phyloP scores from a whole-genome alignment of 768 basidiomycete species.

The Podaxis pistillaris region DNA sequence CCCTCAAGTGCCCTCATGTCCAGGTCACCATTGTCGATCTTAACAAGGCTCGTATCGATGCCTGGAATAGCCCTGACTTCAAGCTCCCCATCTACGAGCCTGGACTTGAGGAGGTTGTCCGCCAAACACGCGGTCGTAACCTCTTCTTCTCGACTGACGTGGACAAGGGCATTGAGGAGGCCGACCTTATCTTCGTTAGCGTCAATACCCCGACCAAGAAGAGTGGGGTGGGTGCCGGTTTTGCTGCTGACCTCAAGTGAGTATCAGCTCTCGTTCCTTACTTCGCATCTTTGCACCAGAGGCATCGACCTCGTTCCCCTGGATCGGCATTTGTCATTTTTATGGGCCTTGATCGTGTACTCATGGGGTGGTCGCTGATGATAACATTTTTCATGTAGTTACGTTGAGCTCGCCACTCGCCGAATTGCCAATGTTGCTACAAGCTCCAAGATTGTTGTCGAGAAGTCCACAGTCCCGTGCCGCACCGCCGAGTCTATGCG shows the following conservation, averaged over 20 bases:
- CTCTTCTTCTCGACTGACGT: constrained; percentile 97
- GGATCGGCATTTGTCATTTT: neutral
- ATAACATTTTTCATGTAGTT: constrained; percentile 48
- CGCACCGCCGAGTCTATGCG: constrained; percentile 99
- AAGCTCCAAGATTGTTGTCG: constrained; percentile 96
- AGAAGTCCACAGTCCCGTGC: constrained; percentile 99
- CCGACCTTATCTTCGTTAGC: constrained; percentile 96
- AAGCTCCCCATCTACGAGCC: constrained; percentile 96
- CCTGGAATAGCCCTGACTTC: constrained; percentile 91
- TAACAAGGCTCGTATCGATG: constrained; percentile 90
- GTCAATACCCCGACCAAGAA: constrained; percentile 99
- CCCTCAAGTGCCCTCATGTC: constrained; percentile 90
- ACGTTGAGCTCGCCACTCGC: constrained; percentile 95
- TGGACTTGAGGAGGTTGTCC: constrained; percentile 89
- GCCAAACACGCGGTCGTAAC: constrained; percentile 85
- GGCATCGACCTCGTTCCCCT: neutral
- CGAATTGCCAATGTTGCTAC: constrained; percentile 91
- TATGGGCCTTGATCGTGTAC: constrained; percentile 5
- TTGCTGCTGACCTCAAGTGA: constrained; percentile 97
- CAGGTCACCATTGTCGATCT: constrained; percentile 97
- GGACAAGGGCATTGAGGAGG: constrained; percentile 88
- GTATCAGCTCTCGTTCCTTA: constrained; percentile 26
- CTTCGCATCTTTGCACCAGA: constrained; percentile 15
- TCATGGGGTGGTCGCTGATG: neutral
- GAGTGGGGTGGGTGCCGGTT: constrained; percentile 94